A percentile compares a stretch with the other conserved stretches of the same genome.
These are phyloP conservation scores for Trametes maxima DNA, from an alignment of 768 basidiomycete species.

Conservation along the genomic window DNA sequence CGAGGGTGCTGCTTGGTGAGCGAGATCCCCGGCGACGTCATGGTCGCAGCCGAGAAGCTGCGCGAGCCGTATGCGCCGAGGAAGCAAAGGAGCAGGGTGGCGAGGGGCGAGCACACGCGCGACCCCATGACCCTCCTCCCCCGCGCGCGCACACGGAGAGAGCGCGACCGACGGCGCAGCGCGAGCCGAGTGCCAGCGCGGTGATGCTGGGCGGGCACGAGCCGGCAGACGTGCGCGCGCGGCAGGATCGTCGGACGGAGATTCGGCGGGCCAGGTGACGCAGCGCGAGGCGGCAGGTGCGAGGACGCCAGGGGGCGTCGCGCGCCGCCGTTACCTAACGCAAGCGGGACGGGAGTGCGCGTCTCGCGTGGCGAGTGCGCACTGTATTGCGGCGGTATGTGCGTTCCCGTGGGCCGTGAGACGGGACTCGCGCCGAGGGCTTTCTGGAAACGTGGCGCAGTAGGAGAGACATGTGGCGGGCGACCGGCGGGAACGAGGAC, in stretches of 20 bases:
- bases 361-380: slow-evolving; percentile 2
- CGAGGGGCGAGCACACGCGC: slow-evolving; percentile 6
- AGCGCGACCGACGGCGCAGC: slow-evolving; percentile 16
- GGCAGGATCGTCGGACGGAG: slow-evolving; percentile 5
- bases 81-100: slow-evolving; percentile 8
- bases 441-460: slow-evolving; percentile 23
- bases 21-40: slow-evolving; percentile 1
- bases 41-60: slow-evolving; percentile 7
- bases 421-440: not conserved
- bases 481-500: not conserved
- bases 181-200: slow-evolving; percentile 1
- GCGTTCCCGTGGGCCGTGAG: slow-evolving; percentile 18
- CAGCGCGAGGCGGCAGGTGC: slow-evolving; percentile 9
- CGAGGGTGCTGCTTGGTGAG: slow-evolving; percentile 2
- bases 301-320: slow-evolving; percentile 1
- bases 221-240: slow-evolving; percentile 8
- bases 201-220: slow-evolving; percentile 11
- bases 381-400: not conserved
- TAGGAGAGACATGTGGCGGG: slow-evolving; percentile 7
- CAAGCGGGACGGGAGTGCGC: slow-evolving; percentile 5
- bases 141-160: not conserved
- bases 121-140: slow-evolving; percentile 22
- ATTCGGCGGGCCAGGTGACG: slow-evolving; percentile 19
- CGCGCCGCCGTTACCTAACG: not conserved
- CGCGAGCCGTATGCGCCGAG: not conserved